phyloP scores from a whole-genome alignment of 768 basidiomycete genomes.

The Macrolepiota fuliginosa region DNA sequence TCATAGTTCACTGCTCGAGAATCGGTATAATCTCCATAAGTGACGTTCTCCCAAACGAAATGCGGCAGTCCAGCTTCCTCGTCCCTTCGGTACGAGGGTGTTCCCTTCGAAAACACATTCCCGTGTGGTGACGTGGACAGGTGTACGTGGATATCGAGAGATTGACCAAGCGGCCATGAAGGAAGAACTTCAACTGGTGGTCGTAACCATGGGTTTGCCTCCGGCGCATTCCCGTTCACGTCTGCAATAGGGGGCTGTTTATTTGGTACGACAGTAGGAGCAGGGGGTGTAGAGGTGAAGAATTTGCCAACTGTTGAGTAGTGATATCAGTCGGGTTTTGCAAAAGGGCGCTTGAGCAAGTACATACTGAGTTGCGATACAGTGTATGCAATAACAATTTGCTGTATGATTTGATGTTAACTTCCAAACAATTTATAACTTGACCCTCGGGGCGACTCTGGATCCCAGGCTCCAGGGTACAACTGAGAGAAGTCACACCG shows the following conservation, averaged over 20 bases:
- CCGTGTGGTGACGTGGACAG: constrained; percentile 64
- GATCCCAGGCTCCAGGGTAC: neutral
- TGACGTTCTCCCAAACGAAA: constrained; percentile 77
- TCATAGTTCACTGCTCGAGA: constrained; percentile 51
- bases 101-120: constrained; percentile 59
- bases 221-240: constrained; percentile 16
- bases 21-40: constrained; percentile 75
- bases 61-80: constrained; percentile 54
- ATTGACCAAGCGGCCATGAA: constrained; percentile 60
- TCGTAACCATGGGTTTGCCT: constrained; percentile 44
- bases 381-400: constrained; percentile 67
- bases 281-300: neutral
- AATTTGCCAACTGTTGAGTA: neutral
- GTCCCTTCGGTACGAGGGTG: constrained; percentile 45
- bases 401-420: constrained; percentile 34
- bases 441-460: neutral
- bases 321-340: neutral
- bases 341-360: neutral
- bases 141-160: constrained; percentile 70
- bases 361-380: constrained; percentile 61
- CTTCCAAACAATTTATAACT: neutral
- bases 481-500: neutral
- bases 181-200: constrained; percentile 53
- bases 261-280: neutral
- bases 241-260: neutral